Percentiles rank a stretch among this genome's conserved stretches.
These are phyloP conservation scores for Irpex lacteus DNA, from an alignment of 1,284 basidiomycete species.

Conservation along the genomic window DNA sequence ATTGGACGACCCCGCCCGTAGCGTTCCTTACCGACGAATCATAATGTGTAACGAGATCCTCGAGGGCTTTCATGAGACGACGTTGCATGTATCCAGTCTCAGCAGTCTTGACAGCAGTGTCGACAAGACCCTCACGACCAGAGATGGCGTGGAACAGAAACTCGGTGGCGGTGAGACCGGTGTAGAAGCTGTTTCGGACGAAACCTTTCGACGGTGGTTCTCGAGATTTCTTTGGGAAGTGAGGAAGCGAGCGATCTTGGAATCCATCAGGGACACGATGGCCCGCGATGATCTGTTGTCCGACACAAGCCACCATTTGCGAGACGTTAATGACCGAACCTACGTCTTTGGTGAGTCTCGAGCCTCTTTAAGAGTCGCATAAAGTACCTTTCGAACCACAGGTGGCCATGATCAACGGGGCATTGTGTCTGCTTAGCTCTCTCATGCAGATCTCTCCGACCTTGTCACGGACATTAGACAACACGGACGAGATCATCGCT, in stretches of 20 bases:
- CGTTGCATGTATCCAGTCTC: constrained; percentile 99
- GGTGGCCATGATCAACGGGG: constrained; percentile 98
- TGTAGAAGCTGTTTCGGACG: constrained; percentile 96
- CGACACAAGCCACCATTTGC: constrained; percentile 99
- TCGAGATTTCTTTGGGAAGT: constrained; percentile 97
- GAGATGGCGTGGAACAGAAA: constrained; percentile 99
- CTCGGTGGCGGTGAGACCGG: constrained; percentile 92
- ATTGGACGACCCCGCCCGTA: constrained; percentile 96
- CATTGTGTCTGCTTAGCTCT: constrained; percentile 94
- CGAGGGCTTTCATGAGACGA: constrained; percentile 97
- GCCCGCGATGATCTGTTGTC: constrained; percentile 98
- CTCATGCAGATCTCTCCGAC: constrained; percentile 99
- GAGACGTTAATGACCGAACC: constrained; percentile 99
- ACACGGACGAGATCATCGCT: constrained; percentile 88
- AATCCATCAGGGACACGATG: constrained; percentile 99
- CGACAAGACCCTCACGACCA: constrained; percentile 96
- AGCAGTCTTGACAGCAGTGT: constrained; percentile 99
- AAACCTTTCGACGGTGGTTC: constrained; percentile 98
- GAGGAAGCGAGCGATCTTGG: constrained; percentile 97
- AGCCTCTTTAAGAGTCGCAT: neutral
- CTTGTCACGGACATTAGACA: constrained; percentile 94
- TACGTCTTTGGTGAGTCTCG: constrained; percentile 27
- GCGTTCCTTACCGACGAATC: constrained; percentile 97
- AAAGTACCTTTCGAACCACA: constrained; percentile 93
- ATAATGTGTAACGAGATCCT: constrained; percentile 96